Evolutionary conservation across 148 eudicot genomes (phyloP), one percentile per base, ranked within the genome.

Genomic region (Pharnaceum exiguum): DNA sequence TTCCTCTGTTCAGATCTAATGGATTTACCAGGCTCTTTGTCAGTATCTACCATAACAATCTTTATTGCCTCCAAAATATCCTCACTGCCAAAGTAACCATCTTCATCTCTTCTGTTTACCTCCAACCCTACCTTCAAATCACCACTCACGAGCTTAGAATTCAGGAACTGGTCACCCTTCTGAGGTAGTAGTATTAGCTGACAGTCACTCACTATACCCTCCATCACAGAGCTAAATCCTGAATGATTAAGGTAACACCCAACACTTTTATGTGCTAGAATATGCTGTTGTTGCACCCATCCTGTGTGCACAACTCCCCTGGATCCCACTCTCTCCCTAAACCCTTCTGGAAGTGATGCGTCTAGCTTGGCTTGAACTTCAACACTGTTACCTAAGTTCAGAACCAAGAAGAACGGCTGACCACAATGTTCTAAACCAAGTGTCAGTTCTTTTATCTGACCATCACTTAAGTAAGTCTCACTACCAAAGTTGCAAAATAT

Each of bases 201-300:
- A 59, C 86, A 81, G 2, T 75, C 76, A 68, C 52, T 78, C 8
- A 78, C 76, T 3, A 81, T 39, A 7, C 57, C 86, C 28, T 81
- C 86, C 5, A 75, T 63, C n/a, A 81, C 69, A 3, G 82, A 81
- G 36, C 80, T 70, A 25, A 69, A 75, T 33, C 86, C 86, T 11
- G 68, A 64, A 23, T 81, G 86, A 54, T 44, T 68, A 10, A 82
- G 10, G 30, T 66, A 82, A 39, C 83, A 78, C 3, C 86, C 86
- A 10, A 78, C 78, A 24, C 64, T 82, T 29, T 25, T 29, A 46
- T 82, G 86, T 10, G 69, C 76, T 32, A 82, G 46, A 2, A 82
- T 82, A 22, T 59, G 69, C 50, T 61, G 80, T 19, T 82, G 86
- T 35, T 75, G 83, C 37, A 82, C 80, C 86, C 86, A 82, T 11